Percentiles rank a stretch among this genome's conserved stretches.
These are phyloP conservation scores for Panellus pusillus DNA, from an alignment of 768 basidiomycete genomes.

Conservation along the genomic window DNA sequence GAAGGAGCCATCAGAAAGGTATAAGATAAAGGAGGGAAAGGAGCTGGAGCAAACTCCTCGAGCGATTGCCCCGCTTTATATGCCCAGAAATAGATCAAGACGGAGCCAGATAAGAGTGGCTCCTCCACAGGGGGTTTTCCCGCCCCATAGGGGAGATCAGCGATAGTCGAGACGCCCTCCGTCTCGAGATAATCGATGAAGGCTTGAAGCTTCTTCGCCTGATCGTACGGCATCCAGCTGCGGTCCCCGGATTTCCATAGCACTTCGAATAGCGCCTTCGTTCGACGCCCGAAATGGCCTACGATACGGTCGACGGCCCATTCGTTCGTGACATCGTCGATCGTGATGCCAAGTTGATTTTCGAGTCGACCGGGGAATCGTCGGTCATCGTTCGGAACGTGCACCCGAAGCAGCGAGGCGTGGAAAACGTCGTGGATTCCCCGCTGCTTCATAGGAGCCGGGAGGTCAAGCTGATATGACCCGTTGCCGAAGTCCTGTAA, in stretches of 20 bases:
- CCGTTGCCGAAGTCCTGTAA: constrained; percentile 11
- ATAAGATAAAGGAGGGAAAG: no score
- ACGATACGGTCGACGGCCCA: constrained; percentile 29
- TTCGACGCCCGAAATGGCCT: constrained; percentile 22
- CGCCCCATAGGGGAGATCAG: no score
- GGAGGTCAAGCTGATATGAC: constrained; percentile 21
- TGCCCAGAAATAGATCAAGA: no score
- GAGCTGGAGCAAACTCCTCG: no score
- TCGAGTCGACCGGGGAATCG: background rate
- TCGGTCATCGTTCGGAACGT: constrained; percentile 34
- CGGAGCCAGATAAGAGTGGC: no score
- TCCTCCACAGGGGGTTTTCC: no score
- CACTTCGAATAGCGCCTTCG: constrained; percentile 26
- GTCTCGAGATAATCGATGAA: constrained; percentile 31
- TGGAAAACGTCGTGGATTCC: constrained; percentile 22
- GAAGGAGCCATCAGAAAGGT: no score
- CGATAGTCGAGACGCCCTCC: constrained; percentile 22
- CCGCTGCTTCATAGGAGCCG: constrained; percentile 21
- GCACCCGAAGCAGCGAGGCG: constrained; percentile 30
- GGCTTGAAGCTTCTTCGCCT: constrained; percentile 24
- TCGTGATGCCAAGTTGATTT: background rate
- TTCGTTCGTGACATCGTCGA: background rate
- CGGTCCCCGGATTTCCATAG: constrained; percentile 31
- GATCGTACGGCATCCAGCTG: constrained; percentile 32
- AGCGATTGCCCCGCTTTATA: no score